Conservation (phyloP, 331 rosid genomes). For the Rhamnella rubrinervis region DNA sequence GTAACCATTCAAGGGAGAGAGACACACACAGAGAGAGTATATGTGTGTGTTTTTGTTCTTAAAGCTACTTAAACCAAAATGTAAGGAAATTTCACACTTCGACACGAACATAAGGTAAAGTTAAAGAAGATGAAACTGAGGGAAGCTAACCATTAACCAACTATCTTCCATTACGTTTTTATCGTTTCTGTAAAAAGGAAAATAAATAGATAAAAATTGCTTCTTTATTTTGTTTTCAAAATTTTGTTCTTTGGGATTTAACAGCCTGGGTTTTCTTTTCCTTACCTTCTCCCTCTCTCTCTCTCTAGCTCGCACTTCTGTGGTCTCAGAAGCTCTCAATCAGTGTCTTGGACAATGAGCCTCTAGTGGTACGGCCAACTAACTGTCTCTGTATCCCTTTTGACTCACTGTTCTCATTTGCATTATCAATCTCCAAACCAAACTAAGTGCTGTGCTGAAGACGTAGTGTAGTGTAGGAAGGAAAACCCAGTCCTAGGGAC, state of each 20-base stretch:
- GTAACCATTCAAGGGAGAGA: neutral
- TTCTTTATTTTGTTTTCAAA: neutral
- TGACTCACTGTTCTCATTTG: slow-evolving; percentile 30
- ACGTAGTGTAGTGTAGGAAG: too few relatives aligned
- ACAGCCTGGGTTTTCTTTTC: neutral
- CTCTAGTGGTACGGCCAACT: slow-evolving; percentile 46
- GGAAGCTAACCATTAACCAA: neutral
- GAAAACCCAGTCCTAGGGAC: neutral
- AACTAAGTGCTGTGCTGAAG: neutral
- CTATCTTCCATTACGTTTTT: neutral
- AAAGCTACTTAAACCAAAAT: slow-evolving; percentile 8
- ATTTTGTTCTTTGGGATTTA: slow-evolving; percentile 18
- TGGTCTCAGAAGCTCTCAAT: slow-evolving; percentile 12
- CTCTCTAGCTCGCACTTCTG: neutral
- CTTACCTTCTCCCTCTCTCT: neutral
- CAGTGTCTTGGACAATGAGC: slow-evolving; percentile 28
- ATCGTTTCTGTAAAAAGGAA: neutral
- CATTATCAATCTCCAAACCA: neutral
- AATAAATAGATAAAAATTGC: neutral
- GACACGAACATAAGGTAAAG: neutral
- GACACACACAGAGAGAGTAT: neutral
- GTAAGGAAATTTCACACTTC: neutral
- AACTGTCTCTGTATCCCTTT: slow-evolving; percentile 37
- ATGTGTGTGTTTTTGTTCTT: neutral
- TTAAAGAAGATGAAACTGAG: neutral